Base-by-base conservation (phyloP, 352 stramenopile species). In the Pythium volutum region DNA sequence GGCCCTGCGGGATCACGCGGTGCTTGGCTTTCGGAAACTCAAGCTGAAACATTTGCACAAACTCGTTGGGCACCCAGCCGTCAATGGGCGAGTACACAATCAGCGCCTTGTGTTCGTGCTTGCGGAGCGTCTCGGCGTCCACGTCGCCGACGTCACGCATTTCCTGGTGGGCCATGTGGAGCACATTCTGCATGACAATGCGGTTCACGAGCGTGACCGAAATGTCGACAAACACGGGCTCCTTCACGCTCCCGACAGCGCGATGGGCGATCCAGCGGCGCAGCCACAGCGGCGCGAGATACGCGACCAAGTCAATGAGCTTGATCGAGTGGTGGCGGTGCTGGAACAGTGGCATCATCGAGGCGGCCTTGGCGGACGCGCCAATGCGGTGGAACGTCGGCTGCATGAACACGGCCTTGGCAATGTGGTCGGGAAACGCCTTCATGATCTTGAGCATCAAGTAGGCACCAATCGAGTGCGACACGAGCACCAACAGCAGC, bases 81-180 rank as follows among this genome's bases (percentile, higher is more conserved):
- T 91, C 79, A 20, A 81, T 58, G 9, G 76, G 70, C 49, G 82
- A 88, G 63, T 86, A 91, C 29, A 91, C 76, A 49, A 91, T 84
- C 26, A 88, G 50, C 12, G 65, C 76, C 54, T 88, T 88, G 38
- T 76, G 54, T 43, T 87, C 70, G 45, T 86, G 73, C 6, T 58
- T 43, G 5, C 23, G 23, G 5, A 91, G 39, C 10, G 82, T 51
- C n/a, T 66, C 52, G 5, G 73, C 33, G 57, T 89, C 76, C 36
- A 89, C 25, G 1, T 79, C 78, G 2, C 64, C 50, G 1, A 89
- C 77, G 3, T 82, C 53, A 33, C 76, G 51, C 76, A 89, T 84
- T 57, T 91, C 79, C 36, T 88, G 71, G 14, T 75, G 64, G 48
- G 82, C 82, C 78, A 89, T 91, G 41, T 79, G 64, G 18, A 89